Evolutionary conservation across 2,329 filamentous ascomycete genomes (phyloP).

Genomic region (Alternaria arborescens): DNA sequence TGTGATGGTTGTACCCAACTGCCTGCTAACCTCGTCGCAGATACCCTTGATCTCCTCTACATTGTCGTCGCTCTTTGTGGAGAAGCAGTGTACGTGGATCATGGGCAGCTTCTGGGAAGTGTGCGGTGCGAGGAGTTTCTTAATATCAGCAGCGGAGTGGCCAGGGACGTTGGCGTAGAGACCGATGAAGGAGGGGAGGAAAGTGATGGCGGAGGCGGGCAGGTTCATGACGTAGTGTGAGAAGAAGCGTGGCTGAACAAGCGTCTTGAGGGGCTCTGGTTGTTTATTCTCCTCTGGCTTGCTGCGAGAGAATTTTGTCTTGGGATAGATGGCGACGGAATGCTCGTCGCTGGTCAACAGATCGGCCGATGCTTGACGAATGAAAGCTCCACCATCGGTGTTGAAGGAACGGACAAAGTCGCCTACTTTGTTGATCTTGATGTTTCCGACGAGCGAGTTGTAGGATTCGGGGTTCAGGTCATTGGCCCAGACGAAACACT

Average conservation of each 20-base stretch:
- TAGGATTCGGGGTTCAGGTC: slow-evolving; percentile 94
- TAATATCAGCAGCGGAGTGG: slow-evolving; percentile 32
- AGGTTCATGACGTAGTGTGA: slow-evolving; percentile 99
- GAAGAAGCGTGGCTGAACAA: slow-evolving; percentile 74
- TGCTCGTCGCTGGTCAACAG: slow-evolving; percentile 65
- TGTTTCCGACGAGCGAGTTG: slow-evolving; percentile 73
- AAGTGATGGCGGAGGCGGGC: slow-evolving; percentile 86
- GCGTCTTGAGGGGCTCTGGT: slow-evolving; percentile 48
- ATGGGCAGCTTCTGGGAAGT: slow-evolving; percentile 72
- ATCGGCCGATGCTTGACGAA: slow-evolving; percentile 71
- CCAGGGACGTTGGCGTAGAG: slow-evolving; percentile 71
- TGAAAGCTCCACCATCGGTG: slow-evolving; percentile 82
- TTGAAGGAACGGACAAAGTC: slow-evolving; percentile 80
- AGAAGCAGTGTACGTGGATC: slow-evolving; percentile 95
- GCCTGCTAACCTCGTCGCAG: slow-evolving; percentile 70
- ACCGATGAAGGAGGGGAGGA: slow-evolving; percentile 79
- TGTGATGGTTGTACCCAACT: slow-evolving; percentile 67
- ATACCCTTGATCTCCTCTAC: slow-evolving; percentile 67
- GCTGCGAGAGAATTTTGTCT: slow-evolving; percentile 41
- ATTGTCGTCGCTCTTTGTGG: slow-evolving; percentile 79
- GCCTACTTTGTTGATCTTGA: slow-evolving; percentile 79
- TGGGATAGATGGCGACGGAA: slow-evolving; percentile 54
- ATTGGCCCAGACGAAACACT: slow-evolving; percentile 94
- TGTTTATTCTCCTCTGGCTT: slow-evolving; percentile 28
- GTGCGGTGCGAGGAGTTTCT: slow-evolving; percentile 43